Base-by-base conservation (phyloP, 1,139 yeast species). In the Insectozyma bohioensis region DNA sequence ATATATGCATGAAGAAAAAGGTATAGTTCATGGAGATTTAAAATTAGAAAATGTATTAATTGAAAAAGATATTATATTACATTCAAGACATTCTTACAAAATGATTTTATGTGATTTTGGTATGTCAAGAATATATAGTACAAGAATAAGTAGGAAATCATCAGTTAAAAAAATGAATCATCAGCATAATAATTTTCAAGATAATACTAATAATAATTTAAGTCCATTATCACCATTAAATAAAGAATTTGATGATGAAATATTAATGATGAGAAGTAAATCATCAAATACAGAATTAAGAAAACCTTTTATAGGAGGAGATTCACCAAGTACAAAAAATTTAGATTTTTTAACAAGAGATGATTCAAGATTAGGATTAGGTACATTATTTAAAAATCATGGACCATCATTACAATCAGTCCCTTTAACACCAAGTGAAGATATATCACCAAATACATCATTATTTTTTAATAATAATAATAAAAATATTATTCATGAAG, bases 61-160 rank as follows among this genome's bases (percentile, higher is more conserved):
- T 20, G 79, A 78, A 34, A 43, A 33, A 8, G 47, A 36, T 18
- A 51, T 48, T 19, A 51, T 55, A 9, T 45, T 50, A 11, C 47
- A 51, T 40, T 34, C 22, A 9, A n/a, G n/a, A n/a, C n/a, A n/a
- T n/a, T n/a, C n/a, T n/a, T n/a, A n/a, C n/a, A 55, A 56, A 20
- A 62, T 80, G 51, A 53, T 77, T 15, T 52, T 88, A 6, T 86
- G 96, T 60, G 97, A 88, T 59, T 88, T 88, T 62, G 97, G 97
- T 4, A 86, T 88, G 95, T 65, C 71, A 34, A 49, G 67, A 29
- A 60, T 63, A 6, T 63, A 56, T 42, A 58, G 59, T 24, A 45
- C 56, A 10, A 49, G 69, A 23, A 37, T 60, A 14, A 52, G 60
- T 30, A 47, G 67, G 28, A 48, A 50, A 20, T 41, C 54, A 13